phyloP scores from a whole-genome alignment of 306 rosid genomes.

The Urtica urens region DNA sequence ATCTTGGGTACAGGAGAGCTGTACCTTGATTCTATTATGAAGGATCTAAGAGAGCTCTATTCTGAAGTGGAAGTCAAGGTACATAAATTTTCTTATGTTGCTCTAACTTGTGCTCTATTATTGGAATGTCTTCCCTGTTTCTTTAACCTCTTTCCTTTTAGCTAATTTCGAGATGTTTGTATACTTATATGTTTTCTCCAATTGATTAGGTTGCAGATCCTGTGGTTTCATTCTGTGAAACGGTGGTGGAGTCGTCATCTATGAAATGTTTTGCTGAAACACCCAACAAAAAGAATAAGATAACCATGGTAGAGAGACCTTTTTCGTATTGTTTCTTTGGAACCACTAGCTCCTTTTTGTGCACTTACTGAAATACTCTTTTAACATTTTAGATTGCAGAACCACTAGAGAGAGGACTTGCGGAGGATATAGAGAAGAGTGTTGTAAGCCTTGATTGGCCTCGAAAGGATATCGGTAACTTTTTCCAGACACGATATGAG shows the following conservation, averaged over 20 bases:
- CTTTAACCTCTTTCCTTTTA: constrained; percentile 2
- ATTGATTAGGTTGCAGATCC: constrained; percentile 86
- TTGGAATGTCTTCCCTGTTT: background rate
- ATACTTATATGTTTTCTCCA: constrained; percentile 9
- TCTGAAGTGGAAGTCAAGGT: constrained; percentile 99
- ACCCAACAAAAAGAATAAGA: constrained; percentile 95
- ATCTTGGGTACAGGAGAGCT: constrained; percentile 93
- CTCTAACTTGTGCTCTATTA: background rate
- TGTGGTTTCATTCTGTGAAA: constrained; percentile 94
- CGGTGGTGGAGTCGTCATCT: constrained; percentile 96
- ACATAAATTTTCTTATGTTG: constrained; percentile 1
- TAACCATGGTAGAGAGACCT: constrained; percentile 65
- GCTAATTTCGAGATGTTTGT: constrained; percentile 14
- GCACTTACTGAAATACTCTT: background rate
- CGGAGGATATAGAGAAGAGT: constrained; percentile 93
- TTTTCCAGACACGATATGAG: constrained; percentile 85
- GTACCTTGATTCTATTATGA: constrained; percentile 97
- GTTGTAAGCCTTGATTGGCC: constrained; percentile 95
- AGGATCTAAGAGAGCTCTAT: constrained; percentile 94
- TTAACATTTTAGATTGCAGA: constrained; percentile 62
- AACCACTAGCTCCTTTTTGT: no score
- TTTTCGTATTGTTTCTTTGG: no score
- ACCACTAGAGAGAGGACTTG: constrained; percentile 95
- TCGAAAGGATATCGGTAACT: constrained; percentile 77
- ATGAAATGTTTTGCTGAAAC: constrained; percentile 99